Evolutionary conservation across 257 asterid species (phyloP), one percentile per base, ranked within the genome.

Genomic region (Solanum chiquidenum): DNA sequence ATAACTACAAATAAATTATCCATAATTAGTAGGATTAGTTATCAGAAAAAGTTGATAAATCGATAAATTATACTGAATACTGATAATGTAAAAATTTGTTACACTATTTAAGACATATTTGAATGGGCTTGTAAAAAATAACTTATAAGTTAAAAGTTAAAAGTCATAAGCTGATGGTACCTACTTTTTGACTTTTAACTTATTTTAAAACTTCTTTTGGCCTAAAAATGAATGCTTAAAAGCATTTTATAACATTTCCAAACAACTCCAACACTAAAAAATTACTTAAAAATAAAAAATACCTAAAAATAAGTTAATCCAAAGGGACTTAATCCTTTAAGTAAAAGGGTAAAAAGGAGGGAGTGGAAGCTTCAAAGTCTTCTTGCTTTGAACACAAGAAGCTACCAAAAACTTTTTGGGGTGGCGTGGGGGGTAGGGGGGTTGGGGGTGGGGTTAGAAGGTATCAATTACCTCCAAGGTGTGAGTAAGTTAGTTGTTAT

Each of bases 361-460:
- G 82, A 66, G 64, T 42, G 86, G 85, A 80, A 80, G 84, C 83
- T 89, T 80, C 73, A 86, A 91, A 88, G 93, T 88, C 91, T 87
- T 83, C 87, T 86, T 89, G 92, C 93, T 94, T 94, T 86, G 89
- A 87, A 83, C 85, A 91, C 88, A 94, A 91, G 93, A 92, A 90
- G 92, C 92, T 87, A 87, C 90, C 73, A 69, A 90, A 87, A 92
- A 86, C 92, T 87, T 94, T 90, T 87, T 83, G 55, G 23, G 38
- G 75, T 44, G 69, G 84, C 40, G 72, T 31, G 33, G 64, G 80
- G 49, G 49, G 60, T 14, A 14, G 2, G 23, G 21, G 60, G 60
- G 4, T 52, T 16, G 21, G 37, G 79, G 58, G 77, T 31, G 33
- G 77, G 80, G 27, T 37, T 58, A 16, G 64, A 4, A 60, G 83